Conservation (phyloP, 441 rosid species). For the Pelargonium fulgidum region DNA sequence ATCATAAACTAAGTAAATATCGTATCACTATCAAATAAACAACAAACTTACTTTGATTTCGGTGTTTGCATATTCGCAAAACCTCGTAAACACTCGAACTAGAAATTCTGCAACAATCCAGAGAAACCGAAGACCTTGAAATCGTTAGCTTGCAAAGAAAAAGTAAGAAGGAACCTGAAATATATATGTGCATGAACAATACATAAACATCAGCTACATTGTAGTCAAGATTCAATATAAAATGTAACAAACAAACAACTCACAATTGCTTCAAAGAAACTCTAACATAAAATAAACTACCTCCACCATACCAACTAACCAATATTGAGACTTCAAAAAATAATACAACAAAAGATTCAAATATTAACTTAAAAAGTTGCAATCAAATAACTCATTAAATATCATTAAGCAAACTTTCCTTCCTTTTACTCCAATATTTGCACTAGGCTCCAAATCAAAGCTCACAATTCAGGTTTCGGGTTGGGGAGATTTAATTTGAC, state of each 20-base stretch:
- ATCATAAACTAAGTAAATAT: not conserved
- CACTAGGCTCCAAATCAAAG: conserved; percentile 16
- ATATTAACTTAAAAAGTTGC: conserved; percentile 20
- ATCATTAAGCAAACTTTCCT: conserved; percentile 30
- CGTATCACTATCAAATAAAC: conserved; percentile 12
- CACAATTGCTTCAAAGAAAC: conserved; percentile 78
- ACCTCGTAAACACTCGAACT: conserved; percentile 40
- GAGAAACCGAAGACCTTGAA: conserved; percentile 31
- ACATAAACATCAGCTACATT: conserved; percentile 24
- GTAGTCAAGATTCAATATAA: conserved; percentile 28
- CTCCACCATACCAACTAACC: conserved; percentile 44
- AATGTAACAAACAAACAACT: conserved; percentile 51
- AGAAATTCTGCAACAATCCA: conserved; percentile 43
- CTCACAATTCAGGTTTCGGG: too few species aligned
- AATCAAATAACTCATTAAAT: conserved; percentile 26
- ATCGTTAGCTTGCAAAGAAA: conserved; percentile 19
- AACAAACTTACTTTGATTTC: conserved; percentile 58
- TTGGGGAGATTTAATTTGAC: too few species aligned
- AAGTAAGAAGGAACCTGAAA: conserved; percentile 22
- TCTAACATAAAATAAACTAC: conserved; percentile 51
- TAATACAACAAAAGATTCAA: not conserved
- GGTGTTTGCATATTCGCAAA: conserved; percentile 70
- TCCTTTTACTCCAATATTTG: conserved; percentile 27
- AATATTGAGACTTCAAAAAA: not conserved
- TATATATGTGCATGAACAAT: conserved; percentile 28